These are phyloP conservation scores for Bidens hawaiensis DNA, from an alignment of 140 eudicot species.

Conservation along the genomic window DNA sequence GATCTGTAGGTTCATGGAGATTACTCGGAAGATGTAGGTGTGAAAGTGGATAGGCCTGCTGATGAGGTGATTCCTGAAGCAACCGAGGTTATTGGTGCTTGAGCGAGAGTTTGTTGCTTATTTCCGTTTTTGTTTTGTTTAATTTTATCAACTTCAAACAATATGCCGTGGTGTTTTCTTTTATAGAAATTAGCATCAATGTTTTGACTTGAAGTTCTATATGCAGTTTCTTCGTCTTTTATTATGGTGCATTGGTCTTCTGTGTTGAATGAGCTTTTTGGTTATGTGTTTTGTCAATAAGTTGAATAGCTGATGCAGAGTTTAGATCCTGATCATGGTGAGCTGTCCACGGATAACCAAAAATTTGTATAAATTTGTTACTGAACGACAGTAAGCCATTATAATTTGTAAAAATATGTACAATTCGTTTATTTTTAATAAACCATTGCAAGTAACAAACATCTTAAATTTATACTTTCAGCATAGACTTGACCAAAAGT, in stretches of 20 bases:
- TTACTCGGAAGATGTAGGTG: slow-evolving; percentile 57
- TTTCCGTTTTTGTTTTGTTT: background rate
- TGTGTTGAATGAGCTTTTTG: background rate
- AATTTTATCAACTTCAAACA: slow-evolving; percentile 4
- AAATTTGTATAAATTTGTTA: too few species aligned
- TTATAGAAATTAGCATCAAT: slow-evolving; percentile 7
- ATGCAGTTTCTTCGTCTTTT: background rate
- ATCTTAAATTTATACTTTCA: too few species aligned
- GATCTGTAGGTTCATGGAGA: slow-evolving; percentile 65
- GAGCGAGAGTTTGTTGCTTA: slow-evolving; percentile 1
- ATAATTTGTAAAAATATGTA: too few species aligned
- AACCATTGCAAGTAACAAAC: too few species aligned
- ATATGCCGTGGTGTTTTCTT: background rate
- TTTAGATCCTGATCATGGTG: too few species aligned
- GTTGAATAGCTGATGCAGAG: too few species aligned
- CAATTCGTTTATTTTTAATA: too few species aligned
- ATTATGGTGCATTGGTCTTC: background rate
- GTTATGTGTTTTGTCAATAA: background rate
- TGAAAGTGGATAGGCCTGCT: slow-evolving; percentile 50
- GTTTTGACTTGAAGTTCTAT: slow-evolving; percentile 5
- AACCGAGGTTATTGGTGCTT: slow-evolving; percentile 69
- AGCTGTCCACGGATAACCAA: too few species aligned
- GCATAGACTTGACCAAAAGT: too few species aligned
- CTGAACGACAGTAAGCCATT: too few species aligned
- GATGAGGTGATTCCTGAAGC: slow-evolving; percentile 50